phyloP scores from a whole-genome alignment of 148 eudicot species.

The Oxyria digyna region DNA sequence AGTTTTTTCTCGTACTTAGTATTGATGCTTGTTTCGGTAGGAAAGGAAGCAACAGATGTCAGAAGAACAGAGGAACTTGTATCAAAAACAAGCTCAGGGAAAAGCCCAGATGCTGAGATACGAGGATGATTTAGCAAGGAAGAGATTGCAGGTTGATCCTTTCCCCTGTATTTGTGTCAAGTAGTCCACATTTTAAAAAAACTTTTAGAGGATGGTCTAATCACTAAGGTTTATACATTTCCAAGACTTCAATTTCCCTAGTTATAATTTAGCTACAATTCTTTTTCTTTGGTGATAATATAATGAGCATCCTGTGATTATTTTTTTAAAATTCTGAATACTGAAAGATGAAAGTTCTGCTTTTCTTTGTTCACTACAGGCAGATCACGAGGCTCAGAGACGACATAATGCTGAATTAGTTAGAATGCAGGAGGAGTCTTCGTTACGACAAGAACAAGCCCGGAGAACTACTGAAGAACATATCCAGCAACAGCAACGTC shows the following conservation, averaged over 20 bases:
- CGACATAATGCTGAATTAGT: conserved; percentile 66
- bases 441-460: conserved; percentile 66
- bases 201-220: neutral
- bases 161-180: neutral
- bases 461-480: conserved; percentile 86
- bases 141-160: conserved; percentile 70
- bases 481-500: conserved; percentile 84
- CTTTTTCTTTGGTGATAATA: neutral
- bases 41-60: conserved; percentile 67
- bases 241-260: neutral
- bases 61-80: conserved; percentile 76
- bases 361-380: conserved; percentile 32
- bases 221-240: neutral
- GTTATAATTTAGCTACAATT: neutral
- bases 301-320: neutral
- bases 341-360: neutral
- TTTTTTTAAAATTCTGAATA: neutral
- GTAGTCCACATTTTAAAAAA: neutral
- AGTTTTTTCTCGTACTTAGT: neutral
- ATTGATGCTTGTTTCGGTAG: conserved; percentile 28
- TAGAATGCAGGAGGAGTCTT: conserved; percentile 88
- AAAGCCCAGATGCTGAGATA: conserved; percentile 84
- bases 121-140: conserved; percentile 87
- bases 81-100: conserved; percentile 73
- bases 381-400: conserved; percentile 84